Conservation (phyloP, 768 basidiomycete genomes). For the Cytidiella melzeri region DNA sequence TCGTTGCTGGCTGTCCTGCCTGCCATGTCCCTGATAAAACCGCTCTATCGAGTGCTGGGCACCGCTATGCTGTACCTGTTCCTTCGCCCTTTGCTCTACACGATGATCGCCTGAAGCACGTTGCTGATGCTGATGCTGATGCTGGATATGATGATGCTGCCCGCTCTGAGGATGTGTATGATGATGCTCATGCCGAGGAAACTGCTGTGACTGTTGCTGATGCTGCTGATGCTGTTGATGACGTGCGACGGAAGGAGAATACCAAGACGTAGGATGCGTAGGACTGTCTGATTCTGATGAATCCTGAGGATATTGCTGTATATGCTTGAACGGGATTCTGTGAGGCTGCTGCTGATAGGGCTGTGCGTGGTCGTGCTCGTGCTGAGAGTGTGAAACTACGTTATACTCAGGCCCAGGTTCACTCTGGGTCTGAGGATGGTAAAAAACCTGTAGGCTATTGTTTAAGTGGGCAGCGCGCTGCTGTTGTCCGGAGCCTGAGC, state of each 20-base stretch:
- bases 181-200: not conserved
- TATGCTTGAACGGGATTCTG: not conserved
- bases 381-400: not conserved
- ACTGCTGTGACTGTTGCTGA: conserved; percentile 6
- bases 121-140: conserved; percentile 3
- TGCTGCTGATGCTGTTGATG: conserved; percentile 7
- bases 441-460: conserved; percentile 7
- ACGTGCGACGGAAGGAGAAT: conserved; percentile 5
- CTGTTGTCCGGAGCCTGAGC: not conserved
- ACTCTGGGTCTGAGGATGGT: conserved; percentile 3
- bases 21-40: not conserved
- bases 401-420: conserved; percentile 1
- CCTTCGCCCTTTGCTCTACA: not conserved
- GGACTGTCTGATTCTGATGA: conserved; percentile 6
- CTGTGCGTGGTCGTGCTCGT: not conserved
- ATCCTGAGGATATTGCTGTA: conserved; percentile 1
- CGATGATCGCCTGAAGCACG: not conserved
- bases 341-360: conserved; percentile 4
- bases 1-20: not conserved
- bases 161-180: conserved; percentile 7
- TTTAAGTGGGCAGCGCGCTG: not conserved
- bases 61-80: not conserved
- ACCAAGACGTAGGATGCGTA: conserved; percentile 4
- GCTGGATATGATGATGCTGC: conserved; percentile 19
- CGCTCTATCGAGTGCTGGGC: not conserved